Evolutionary conservation across 441 rosid species (phyloP).

Genomic region (Bruguiera hainesii): DNA sequence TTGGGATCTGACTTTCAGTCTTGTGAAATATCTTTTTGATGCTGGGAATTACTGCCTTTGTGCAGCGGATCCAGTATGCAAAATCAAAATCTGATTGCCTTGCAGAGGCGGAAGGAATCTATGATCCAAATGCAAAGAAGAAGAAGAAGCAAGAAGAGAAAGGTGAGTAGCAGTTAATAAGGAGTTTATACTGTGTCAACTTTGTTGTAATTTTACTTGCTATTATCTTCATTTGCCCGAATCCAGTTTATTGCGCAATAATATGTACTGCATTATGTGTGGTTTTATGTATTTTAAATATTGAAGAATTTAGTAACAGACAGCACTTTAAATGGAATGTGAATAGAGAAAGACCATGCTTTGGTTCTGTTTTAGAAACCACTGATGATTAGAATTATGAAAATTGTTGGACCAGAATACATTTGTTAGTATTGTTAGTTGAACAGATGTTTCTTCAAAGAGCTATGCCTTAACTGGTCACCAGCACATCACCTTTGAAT

Average conservation of each 20-base stretch:
- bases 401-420: background rate
- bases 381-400: background rate
- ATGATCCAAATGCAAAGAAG: conserved; percentile 76
- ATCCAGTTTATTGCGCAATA: background rate
- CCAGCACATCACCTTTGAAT: background rate
- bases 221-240: background rate
- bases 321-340: background rate
- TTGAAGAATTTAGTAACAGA: background rate
- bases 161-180: conserved; percentile 32
- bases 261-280: background rate
- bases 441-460: background rate
- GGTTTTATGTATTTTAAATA: background rate
- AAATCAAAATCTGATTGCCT: conserved; percentile 85
- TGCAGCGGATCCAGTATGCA: conserved; percentile 86
- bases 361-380: background rate
- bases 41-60: conserved; percentile 21
- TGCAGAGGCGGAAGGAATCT: conserved; percentile 80
- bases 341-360: background rate
- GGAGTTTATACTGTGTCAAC: background rate
- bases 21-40: conserved; percentile 11
- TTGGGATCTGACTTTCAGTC: background rate
- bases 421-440: conserved; percentile 3
- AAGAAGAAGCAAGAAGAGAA: conserved; percentile 90
- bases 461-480: background rate
- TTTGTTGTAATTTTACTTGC: background rate